Evolutionary conservation across 345 rosid genomes (phyloP), one percentile per base, ranked within the genome.

Genomic region (Gossypium longicalyx): DNA sequence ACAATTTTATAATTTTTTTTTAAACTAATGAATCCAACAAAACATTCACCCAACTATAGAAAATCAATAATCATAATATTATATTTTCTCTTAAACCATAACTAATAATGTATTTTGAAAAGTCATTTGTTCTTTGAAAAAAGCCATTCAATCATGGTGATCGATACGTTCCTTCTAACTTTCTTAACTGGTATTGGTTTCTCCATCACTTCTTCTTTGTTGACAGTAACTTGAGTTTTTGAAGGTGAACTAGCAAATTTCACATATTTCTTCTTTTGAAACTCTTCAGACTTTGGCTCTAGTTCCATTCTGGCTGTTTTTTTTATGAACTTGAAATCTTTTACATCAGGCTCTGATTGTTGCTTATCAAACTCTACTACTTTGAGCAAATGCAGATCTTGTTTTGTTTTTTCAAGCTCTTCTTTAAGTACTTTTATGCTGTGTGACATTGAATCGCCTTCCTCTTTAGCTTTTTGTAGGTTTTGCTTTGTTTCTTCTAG

Each of bases 231-330:
- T 61, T 81, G 80, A 34, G 93, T 63, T n/a, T 78, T 53, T 7
- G 89, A 67, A n/a, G 89, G 86, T 5, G 93, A 82, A 75, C 87
- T 86, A 9, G 92, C 91, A 41, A 91, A 89, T 12, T 85, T 86
- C 68, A 89, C 92, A 22, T 80, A 85, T 61, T 88, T 84, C 74
- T 77, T 88, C 82, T 84, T 85, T 2, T 87, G 87, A 4, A 86
- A 79, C 78, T 73, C 80, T 51, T 74, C 67, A 43, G 7, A 6
- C 41, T 78, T 79, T 19, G 77, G 60, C 38, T 23, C 74, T 72
- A 38, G 25, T 10, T 77, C 51, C 63, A 71, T 13, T 51, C 53
- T 72, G 60, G 75, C 77, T 43, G 84, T 48, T 17, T 76, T 83
- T 72, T 86, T 82, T 11, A 83, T 67, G 77, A 82, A 81, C 77